A percentile compares a stretch with the other conserved stretches of the same genome.
These are phyloP conservation scores for Triticum turgidum DNA, from an alignment of 176 grass and related monocot genomes.

Conservation along the genomic window DNA sequence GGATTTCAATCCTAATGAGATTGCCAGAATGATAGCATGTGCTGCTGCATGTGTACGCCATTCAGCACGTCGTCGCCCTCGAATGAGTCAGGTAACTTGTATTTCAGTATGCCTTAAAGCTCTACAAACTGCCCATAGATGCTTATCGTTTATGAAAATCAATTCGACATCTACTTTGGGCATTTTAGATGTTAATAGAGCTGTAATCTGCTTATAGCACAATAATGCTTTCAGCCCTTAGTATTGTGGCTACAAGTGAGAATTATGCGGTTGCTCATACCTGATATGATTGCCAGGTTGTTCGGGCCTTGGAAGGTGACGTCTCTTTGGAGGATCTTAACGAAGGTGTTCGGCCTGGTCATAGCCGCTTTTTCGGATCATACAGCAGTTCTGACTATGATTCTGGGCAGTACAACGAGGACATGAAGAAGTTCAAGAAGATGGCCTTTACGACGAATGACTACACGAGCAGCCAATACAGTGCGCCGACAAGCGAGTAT, in stretches of 20 bases:
- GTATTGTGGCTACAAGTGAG: neutral
- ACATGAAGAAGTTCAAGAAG: constrained; percentile 90
- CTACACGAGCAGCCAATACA: constrained; percentile 85
- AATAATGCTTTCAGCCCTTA: neutral
- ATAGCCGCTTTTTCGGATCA: constrained; percentile 73
- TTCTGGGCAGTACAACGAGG: constrained; percentile 76
- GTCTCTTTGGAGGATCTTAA: constrained; percentile 85
- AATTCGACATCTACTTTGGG: neutral
- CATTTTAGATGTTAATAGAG: neutral
- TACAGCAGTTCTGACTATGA: constrained; percentile 83
- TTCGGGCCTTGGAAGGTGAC: constrained; percentile 88
- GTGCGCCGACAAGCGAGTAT: constrained; percentile 83
- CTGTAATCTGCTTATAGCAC: neutral
- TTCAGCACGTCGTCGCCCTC: constrained; percentile 82
- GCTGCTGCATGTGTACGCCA: constrained; percentile 93
- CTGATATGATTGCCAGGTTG: constrained; percentile 44
- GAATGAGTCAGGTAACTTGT: constrained; percentile 88
- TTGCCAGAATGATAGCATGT: constrained; percentile 87
- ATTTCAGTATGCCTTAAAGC: neutral
- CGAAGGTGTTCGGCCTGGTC: constrained; percentile 70
- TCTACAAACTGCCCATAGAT: neutral
- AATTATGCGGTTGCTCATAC: neutral
- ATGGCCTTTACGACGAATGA: constrained; percentile 62
- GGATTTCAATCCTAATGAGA: constrained; percentile 75
- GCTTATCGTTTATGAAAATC: neutral